These are phyloP conservation scores for Ascochyta pisi DNA, from an alignment of 2,329 filamentous ascomycete species.

Conservation along the genomic window DNA sequence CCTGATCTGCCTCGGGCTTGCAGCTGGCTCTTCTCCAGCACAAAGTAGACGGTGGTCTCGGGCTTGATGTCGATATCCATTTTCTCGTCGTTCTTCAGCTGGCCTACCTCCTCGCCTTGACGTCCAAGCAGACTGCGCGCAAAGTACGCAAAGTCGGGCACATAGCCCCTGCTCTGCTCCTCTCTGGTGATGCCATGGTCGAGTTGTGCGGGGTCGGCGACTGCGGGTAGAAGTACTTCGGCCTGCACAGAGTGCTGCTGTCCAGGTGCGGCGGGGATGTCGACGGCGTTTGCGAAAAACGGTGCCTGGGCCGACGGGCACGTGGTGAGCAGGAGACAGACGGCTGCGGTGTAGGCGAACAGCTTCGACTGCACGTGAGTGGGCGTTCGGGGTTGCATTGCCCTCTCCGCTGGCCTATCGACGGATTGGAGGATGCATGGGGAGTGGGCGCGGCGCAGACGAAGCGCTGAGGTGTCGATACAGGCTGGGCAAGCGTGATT, in stretches of 20 bases:
- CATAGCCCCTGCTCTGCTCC: constrained; percentile 54
- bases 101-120: constrained; percentile 56
- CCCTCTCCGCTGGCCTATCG: constrained; percentile 35
- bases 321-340: constrained; percentile 65
- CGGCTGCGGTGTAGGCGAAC: constrained; percentile 69
- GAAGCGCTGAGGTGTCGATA: constrained; percentile 23
- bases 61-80: constrained; percentile 65
- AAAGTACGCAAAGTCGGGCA: constrained; percentile 67
- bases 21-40: constrained; percentile 65
- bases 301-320: constrained; percentile 67
- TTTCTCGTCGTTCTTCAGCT: constrained; percentile 71
- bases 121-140: constrained; percentile 70
- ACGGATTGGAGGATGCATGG: constrained; percentile 27
- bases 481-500: constrained; percentile 11
- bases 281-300: constrained; percentile 64
- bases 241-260: constrained; percentile 20
- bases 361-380: constrained; percentile 76
- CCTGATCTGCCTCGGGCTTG: constrained; percentile 51
- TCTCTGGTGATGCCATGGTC: constrained; percentile 42
- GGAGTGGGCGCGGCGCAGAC: constrained; percentile 21
- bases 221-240: constrained; percentile 41
- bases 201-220: constrained; percentile 54
- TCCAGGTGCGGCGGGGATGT: constrained; percentile 49
- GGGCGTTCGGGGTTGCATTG: constrained; percentile 60
- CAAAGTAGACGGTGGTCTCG: constrained; percentile 69